Evolutionary conservation across 2,329 filamentous ascomycete genomes (phyloP), one percentile per base, ranked within the genome.

Genomic region (Cladophialophora carrionii): DNA sequence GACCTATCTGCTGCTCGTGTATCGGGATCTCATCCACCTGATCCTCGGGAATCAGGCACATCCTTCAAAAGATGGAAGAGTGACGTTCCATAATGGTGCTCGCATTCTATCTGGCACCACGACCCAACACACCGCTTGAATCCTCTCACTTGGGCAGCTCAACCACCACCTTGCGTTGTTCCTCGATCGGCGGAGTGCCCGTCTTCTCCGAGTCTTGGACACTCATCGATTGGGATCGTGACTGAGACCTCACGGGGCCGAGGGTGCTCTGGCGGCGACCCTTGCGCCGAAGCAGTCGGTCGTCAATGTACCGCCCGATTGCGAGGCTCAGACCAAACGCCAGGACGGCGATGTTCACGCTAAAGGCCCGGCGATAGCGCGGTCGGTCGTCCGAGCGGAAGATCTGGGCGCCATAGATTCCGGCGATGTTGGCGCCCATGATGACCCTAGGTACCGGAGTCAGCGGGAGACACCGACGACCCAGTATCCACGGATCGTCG

Each of bases 381-480:
- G 84, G 83, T 52, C 73, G 74, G 68, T 86, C 83, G 59, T 85
- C 82, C 0, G 74, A 68, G 24, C 82, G 82, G 78, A 87, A 87
- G 65, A 87, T 83, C 71, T 87, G 85, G 0, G 84, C 84, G 3
- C 85, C 85, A 61, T 85, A 85, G 58, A 88, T 87, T 24, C 84
- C 85, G 0, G 85, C 84, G 29, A 83, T 84, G 68, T 88, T 88
- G 55, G 84, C 85, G 22, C 83, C 82, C 85, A 87, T 87, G 65
- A 87, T 85, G 58, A 86, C 79, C 75, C 80, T 81, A 22, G 2
- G 20, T 32, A n/a, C 9, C 7, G 26, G 48, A 14, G 34, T 54
- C 20, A 54, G 52, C 29, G 10, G 10, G 17, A n/a, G 20, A 24
- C 20, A 24, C 41, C n/a, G 43, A 37, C 10, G n/a, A 7, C 12